Conservation (phyloP, 108 stramenopile species). For the Cyclotella distinguenda region DNA sequence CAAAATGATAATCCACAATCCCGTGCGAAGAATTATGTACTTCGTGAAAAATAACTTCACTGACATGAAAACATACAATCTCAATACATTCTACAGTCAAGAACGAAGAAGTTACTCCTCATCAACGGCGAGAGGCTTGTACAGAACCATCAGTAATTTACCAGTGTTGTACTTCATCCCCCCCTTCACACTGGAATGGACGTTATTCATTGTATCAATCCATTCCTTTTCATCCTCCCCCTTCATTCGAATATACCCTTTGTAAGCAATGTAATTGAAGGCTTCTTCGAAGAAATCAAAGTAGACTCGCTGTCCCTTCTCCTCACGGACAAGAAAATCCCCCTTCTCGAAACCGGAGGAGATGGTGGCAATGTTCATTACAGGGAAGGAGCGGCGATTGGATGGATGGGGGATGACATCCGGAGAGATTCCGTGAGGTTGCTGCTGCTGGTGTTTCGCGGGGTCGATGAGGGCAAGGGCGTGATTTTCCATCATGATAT, state of each 20-base stretch:
- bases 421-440: conserved; percentile 5
- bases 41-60: no score
- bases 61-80: no score
- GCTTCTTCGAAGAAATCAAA: conserved; percentile 65
- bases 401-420: conserved; percentile 13
- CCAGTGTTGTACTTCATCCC: conserved; percentile 92
- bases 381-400: conserved; percentile 34
- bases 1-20: no score
- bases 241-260: conserved; percentile 83
- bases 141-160: conserved; percentile 79
- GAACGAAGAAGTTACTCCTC: no score
- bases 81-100: no score
- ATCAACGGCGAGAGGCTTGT: conserved; percentile 26
- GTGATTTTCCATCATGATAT: conserved; percentile 20
- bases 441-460: conserved; percentile 19
- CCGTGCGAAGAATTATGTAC: no score
- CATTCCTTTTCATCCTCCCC: conserved; percentile 82
- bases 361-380: conserved; percentile 46
- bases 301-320: conserved; percentile 48
- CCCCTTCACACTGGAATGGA: conserved; percentile 81
- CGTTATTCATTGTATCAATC: conserved; percentile 85
- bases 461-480: conserved; percentile 38
- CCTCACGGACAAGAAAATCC: conserved; percentile 43
- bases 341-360: conserved; percentile 49
- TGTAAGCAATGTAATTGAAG: conserved; percentile 89